Evolutionary conservation across 2,329 filamentous ascomycete genomes (phyloP).

Genomic region (Ophiosphaerella herpotricha): DNA sequence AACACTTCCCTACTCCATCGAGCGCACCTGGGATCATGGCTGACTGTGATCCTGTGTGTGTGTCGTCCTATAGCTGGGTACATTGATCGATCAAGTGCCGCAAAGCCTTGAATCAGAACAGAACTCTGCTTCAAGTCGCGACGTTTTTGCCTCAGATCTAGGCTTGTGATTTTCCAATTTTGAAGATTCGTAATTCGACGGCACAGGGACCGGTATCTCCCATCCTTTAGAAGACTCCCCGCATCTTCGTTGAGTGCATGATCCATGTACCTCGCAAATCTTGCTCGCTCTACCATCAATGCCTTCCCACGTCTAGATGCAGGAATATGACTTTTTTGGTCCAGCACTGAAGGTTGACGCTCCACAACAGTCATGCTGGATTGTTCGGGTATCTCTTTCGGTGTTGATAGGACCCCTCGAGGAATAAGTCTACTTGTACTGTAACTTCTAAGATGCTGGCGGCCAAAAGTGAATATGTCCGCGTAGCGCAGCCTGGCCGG

Average conservation of each 20-base stretch:
- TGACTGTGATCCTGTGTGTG: slow-evolving; percentile 21
- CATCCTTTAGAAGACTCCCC: slow-evolving; percentile 12
- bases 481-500: slow-evolving; percentile 23
- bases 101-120: slow-evolving; percentile 25
- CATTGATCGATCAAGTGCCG: slow-evolving; percentile 28
- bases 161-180: slow-evolving; percentile 9
- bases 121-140: not conserved
- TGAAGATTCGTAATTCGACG: slow-evolving; percentile 30
- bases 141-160: slow-evolving; percentile 11
- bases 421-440: slow-evolving; percentile 1
- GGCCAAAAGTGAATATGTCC: slow-evolving; percentile 29
- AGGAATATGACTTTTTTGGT: not conserved
- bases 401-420: not conserved
- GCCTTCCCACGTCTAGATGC: slow-evolving; percentile 7
- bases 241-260: not conserved
- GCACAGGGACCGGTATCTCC: slow-evolving; percentile 35
- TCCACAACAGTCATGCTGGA: too few relatives aligned
- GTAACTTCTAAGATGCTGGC: slow-evolving; percentile 12
- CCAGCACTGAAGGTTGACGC: slow-evolving; percentile 2
- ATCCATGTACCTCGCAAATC: slow-evolving; percentile 14
- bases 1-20: slow-evolving; percentile 18
- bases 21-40: slow-evolving; percentile 23
- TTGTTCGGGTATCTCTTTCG: not conserved
- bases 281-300: slow-evolving; percentile 8
- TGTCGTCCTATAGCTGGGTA: slow-evolving; percentile 22